Base-by-base conservation (phyloP, 257 asterid genomes). In the Sherardia arvensis region DNA sequence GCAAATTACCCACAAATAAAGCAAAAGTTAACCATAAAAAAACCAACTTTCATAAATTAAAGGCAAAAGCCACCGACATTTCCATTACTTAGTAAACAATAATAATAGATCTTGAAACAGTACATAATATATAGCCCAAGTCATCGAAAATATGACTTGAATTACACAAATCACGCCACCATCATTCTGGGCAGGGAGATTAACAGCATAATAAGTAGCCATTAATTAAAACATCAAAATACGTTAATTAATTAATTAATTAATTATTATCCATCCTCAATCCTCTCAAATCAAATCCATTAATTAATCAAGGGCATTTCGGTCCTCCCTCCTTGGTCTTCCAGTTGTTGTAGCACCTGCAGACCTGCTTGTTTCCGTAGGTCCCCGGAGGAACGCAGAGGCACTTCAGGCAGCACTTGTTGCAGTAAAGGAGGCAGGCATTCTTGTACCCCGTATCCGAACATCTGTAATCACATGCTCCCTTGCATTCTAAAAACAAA, bases 381-480 rank as follows among this genome's bases (percentile, higher is more conserved):
- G 21, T 76, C 25, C 92, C 92, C 18, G 88, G 88, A 1, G 92
- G 92, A 2, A 85, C 92, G 59, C 92, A 85, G 0, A 80, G 85
- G 51, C 88, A 84, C 43, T 74, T 84, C 36, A 10, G 65, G 36
- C 91, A 84, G 43, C 88, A 84, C 21, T 82, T 80, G 22, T 82
- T 75, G 69, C 92, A 82, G 66, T 78, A 80, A 55, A 71, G 53
- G 68, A 78, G 45, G 43, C 93, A 85, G 21, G 79, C 71, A 59
- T 74, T 70, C 33, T 28, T 4, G 78, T 76, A 73, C 63, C 64
- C 77, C 10, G 92, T 85, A 36, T 29, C 14, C 64, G 67, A 21
- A 65, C 92, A 85, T 45, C 86, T 80, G 48, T 81, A 71, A 0
- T 38, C 30, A 59, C 91, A 84, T 32, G 77, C 69, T 6, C 54